Evolutionary conservation across 83 land plant species (phyloP).

Genomic region (Picea abies): DNA sequence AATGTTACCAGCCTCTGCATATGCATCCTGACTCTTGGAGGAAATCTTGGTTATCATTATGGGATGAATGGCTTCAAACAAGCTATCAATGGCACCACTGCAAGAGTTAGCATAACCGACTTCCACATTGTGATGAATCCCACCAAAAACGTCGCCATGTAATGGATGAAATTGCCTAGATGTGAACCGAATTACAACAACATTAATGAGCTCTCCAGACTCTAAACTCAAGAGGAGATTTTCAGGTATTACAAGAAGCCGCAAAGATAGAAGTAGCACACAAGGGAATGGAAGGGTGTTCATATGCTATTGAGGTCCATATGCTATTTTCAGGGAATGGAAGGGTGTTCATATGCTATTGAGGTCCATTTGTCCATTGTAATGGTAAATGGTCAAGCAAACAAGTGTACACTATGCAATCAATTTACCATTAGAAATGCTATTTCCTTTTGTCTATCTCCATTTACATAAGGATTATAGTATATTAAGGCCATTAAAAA

Average conservation of each 20-base stretch:
- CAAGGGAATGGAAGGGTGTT: too few relatives aligned
- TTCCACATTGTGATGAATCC: conserved; percentile 98
- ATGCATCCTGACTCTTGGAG: conserved; percentile 73
- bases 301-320: too few relatives aligned
- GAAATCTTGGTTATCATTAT: conserved; percentile 16
- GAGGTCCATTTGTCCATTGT: too few relatives aligned
- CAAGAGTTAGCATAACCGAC: conserved; percentile 87
- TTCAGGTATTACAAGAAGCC: background rate
- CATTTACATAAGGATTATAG: too few relatives aligned
- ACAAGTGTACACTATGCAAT: background rate
- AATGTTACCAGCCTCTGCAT: conserved; percentile 83
- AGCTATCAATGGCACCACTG: conserved; percentile 93
- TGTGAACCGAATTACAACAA: conserved; percentile 17
- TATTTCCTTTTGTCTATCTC: background rate
- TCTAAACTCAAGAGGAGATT: background rate
- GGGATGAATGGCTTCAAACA: conserved; percentile 83
- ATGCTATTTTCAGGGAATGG: too few relatives aligned
- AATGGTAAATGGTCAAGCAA: background rate
- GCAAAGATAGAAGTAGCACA: background rate
- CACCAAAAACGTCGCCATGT: conserved; percentile 97
- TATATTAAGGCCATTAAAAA: too few relatives aligned
- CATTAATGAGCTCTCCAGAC: background rate
- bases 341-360: too few relatives aligned
- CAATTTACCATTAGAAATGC: background rate
- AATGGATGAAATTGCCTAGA: conserved; percentile 94